Base-by-base conservation (phyloP, 78 protist genomes). In the Dictyostelium firmibasis region DNA sequence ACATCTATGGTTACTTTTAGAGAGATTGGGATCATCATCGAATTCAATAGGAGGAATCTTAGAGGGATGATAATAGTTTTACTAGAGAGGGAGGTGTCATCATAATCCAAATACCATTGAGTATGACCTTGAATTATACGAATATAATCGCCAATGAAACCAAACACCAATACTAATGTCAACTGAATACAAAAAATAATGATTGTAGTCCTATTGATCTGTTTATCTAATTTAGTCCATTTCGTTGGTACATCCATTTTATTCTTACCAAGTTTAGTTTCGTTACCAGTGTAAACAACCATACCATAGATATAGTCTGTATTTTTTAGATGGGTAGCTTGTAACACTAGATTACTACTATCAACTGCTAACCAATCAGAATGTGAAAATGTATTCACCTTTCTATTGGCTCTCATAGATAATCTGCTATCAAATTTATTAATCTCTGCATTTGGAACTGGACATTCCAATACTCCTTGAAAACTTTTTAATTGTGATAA, bases 21-120 rank as follows among this genome's bases (percentile, higher is more conserved):
- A 2, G 98, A 96, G 41, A 98, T 97, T 53, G 99, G 99, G 44
- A 98, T 98, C 97, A 97, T 93, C 86, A 89, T 78, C 2, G 83
- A 69, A 16, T 89, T 89, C 16, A 89, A 50, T 31, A 89, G 31
- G 2, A 89, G 72, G 72, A 95, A 86, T 38, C 97, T 44, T 9
- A 95, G 91, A 1, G 97, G 97, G 23, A 87, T 74, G 33, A 95
- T 38, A n/a, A 85, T 53, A 1, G 64, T 82, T 50, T 81, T 72
- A 81, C 81, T 82, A 9, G 69, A 50, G 5, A 23, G 33, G 0
- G 57, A 27, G 13, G 50, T 11, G 14, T 20, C 81, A n/a, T 13
- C 25, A 9, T 70, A 81, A 9, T 47, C 81, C 5, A 82, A 47
- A 27, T 89, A 89, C 91, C 86, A 83, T 8, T 29, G 27, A 31